Evolutionary conservation across 2,329 filamentous ascomycete species (phyloP), one percentile per base, ranked within the genome.

Genomic region (Colletotrichum higginsianum): DNA sequence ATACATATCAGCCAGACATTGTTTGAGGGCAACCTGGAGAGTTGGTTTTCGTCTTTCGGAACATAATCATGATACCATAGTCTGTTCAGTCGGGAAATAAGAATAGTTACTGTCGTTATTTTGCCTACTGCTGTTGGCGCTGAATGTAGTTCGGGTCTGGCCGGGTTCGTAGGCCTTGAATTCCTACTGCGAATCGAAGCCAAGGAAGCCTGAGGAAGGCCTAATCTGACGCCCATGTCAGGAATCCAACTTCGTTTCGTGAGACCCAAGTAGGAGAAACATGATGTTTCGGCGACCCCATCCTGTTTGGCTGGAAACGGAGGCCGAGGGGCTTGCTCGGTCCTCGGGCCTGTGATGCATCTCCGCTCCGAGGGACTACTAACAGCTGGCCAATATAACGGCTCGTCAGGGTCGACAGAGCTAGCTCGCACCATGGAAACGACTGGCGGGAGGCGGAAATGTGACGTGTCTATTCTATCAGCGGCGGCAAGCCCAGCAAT

Each of bases 11-110:
- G 30, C n/a, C 40, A 30, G 15, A 23, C 30, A 15, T 16, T 35
- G 18, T 4, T 18, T 21, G 15, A 6, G 23, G 15, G 16, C 23
- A 12, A 12, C 23, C 15, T 38, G 8, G 64, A 35, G 7, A 62
- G n/a, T 21, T 55, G 11, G 23, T 40, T 40, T 66, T 8, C 38
- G 4, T 38, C 35, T 0, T 38, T 2, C 35, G 35, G 8, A 38
- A 9, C 9, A 38, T 38, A 38, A 38, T 38, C 7, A 56, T 66
- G 53, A 70, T 70, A 70, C 67, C 67, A 66, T 42, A 47, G 62
- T 46, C 12, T 55, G 53, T 58, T 12, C 21, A 35, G 46, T 21
- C 11, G 16, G 26, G 40, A 23, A 7, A 16, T 26, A 46, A n/a
- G 6, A 21, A 38, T 5, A 61, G 35, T 11, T 38, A 9, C 8